Conservation (phyloP, 495 filamentous ascomycete genomes). For the Talaromyces proteolyticus region DNA sequence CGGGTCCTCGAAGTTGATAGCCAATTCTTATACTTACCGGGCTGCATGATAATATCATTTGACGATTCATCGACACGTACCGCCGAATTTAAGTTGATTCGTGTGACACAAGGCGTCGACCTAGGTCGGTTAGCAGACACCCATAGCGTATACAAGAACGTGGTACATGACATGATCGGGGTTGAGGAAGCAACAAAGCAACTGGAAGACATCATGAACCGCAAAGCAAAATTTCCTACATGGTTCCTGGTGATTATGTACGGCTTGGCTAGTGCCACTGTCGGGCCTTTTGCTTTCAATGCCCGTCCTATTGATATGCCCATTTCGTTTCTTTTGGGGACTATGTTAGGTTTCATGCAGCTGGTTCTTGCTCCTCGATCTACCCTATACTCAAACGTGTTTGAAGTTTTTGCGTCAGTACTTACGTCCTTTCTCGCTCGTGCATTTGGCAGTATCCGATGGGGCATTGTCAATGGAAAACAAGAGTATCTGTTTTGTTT, state of each 20-base stretch:
- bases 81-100: constrained; percentile 82
- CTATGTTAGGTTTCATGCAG: constrained; percentile 72
- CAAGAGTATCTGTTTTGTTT: constrained; percentile 71
- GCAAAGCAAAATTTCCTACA: constrained; percentile 42
- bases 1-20: constrained; percentile 79
- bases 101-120: constrained; percentile 67
- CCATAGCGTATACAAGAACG: constrained; percentile 84
- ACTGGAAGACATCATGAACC: constrained; percentile 55
- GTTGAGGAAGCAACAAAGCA: constrained; percentile 70
- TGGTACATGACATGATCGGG: constrained; percentile 77
- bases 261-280: constrained; percentile 70
- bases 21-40: constrained; percentile 85
- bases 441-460: constrained; percentile 69
- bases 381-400: constrained; percentile 74
- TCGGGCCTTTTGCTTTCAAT: constrained; percentile 81
- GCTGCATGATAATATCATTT: constrained; percentile 91
- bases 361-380: constrained; percentile 68
- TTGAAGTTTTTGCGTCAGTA: constrained; percentile 78
- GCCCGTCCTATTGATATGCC: constrained; percentile 81
- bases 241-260: constrained; percentile 71
- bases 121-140: constrained; percentile 75
- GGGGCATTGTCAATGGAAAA: constrained; percentile 17
- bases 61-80: constrained; percentile 83
- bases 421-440: constrained; percentile 78
- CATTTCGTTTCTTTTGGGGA: constrained; percentile 78